phyloP scores from a whole-genome alignment of 805 yeast species.

The Starmerella bombi region DNA sequence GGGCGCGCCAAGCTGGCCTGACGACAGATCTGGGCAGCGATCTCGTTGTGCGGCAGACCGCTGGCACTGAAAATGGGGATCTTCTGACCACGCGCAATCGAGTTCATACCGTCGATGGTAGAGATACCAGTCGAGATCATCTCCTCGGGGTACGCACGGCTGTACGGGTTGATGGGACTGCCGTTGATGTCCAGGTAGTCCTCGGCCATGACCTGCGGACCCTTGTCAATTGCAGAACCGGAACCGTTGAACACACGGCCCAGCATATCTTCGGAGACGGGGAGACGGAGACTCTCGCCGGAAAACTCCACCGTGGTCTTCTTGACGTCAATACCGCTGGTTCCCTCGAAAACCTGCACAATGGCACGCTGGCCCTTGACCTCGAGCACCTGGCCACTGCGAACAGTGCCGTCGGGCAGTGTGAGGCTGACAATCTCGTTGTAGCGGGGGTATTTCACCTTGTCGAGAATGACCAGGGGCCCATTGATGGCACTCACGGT shows the following conservation, averaged over 20 bases:
- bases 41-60: constrained; percentile 98
- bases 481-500: constrained; percentile 98
- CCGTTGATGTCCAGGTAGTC: constrained; percentile 98
- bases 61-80: constrained; percentile 98
- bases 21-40: constrained; percentile 99
- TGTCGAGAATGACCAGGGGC: constrained; percentile 82
- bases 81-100: constrained; percentile 99
- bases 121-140: constrained; percentile 99
- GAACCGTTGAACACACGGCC: constrained; percentile 99
- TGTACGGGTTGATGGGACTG: constrained; percentile 94
- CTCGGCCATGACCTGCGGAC: constrained; percentile 97
- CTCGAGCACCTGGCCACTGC: constrained; percentile 97
- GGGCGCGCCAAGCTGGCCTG: constrained; percentile 99
- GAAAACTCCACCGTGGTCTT: constrained; percentile 96
- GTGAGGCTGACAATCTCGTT: constrained; percentile 96
- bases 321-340: constrained; percentile 96
- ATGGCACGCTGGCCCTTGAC: constrained; percentile 94
- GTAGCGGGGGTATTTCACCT: constrained; percentile 77
- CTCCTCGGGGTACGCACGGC: constrained; percentile 98
- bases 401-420: constrained; percentile 82
- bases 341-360: constrained; percentile 98
- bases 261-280: constrained; percentile 92
- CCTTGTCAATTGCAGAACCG: constrained; percentile 95
- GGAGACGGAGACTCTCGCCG: constrained; percentile 81
- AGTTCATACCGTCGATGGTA: constrained; percentile 98